Evolutionary conservation across 306 rosid genomes (phyloP), one percentile per base, ranked within the genome.

Genomic region (Albizia julibrissin): DNA sequence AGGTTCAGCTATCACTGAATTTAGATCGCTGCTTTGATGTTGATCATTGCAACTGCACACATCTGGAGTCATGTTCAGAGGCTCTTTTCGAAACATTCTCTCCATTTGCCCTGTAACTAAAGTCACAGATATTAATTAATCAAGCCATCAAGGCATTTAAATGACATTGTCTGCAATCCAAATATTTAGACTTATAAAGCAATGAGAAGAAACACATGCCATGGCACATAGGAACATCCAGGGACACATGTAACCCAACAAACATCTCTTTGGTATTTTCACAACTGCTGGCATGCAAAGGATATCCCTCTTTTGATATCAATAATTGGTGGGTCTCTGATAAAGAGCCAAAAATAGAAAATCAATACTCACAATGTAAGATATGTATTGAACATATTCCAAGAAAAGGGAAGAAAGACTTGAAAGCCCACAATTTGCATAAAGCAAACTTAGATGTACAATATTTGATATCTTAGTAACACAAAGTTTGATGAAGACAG

Each of bases 61-160:
- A 50, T 83, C 72, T 59, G 88, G 40, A 59, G 79, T 54, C 49
- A 49, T 78, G 50, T 80, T 86, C 42, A 26, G 43, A 13, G 22
- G 47, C 82, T 85, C 94, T 72, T 75, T 62, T 74, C 87, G 80
- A 70, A 64, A 15, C 22, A 4, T 72, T 78, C 83, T 72, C 50
- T 31, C 24, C 24, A 31, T 3, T 71, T 82, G 66, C 69, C 79
- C 94, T 89, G 91, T 82, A 86, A 82, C 77, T 52, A 64, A 26
- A 59, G 19, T 74, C 61, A 69, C 34, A 50, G n/a, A 22, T 75
- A 69, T 18, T 39, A 39, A 76, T 69, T 50, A 37, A 62, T 84
- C 61, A 16, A 79, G 54, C 47, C 40, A 62, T 84, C 61, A 16
- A 79, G 54, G 54, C 40, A 77, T 37, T 52, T 39, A 70, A 77